Percentiles rank a stretch among this genome's conserved stretches.
These are phyloP conservation scores for Cladosporium sphaerospermum DNA, from an alignment of 2,329 filamentous ascomycete genomes.

Conservation along the genomic window DNA sequence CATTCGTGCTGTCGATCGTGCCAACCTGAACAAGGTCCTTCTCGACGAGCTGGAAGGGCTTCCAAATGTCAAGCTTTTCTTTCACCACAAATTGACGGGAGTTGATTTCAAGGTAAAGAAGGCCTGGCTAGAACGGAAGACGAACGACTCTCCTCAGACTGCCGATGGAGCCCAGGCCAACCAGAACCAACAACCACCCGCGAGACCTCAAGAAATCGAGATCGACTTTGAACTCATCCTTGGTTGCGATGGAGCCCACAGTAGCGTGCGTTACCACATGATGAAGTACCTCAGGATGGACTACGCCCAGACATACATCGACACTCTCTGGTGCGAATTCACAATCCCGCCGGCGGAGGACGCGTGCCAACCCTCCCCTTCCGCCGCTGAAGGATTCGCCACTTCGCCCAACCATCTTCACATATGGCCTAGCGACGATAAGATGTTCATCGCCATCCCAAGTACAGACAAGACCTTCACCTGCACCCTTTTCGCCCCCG, in stretches of 20 bases:
- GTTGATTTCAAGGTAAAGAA: constrained; percentile 73
- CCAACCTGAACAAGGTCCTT: constrained; percentile 72
- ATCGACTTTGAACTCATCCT: constrained; percentile 88
- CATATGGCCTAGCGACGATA: constrained; percentile 74
- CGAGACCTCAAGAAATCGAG: constrained; percentile 58
- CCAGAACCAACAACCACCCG: constrained; percentile 30
- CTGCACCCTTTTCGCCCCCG: constrained; percentile 84
- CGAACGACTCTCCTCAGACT: constrained; percentile 19
- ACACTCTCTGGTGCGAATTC: constrained; percentile 97
- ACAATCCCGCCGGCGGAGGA: constrained; percentile 55
- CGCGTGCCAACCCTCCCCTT: constrained; percentile 19
- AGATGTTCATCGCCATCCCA: constrained; percentile 98
- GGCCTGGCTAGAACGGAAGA: constrained; percentile 73
- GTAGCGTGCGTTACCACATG: constrained; percentile 80
- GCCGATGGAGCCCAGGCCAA: constrained; percentile 29
- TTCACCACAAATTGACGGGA: constrained; percentile 87
- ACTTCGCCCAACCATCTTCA: constrained; percentile 92
- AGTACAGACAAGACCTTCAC: constrained; percentile 86
- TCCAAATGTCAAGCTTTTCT: constrained; percentile 85
- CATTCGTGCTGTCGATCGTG: constrained; percentile 81
- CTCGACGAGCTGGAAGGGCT: constrained; percentile 76
- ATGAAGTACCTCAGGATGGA: constrained; percentile 93
- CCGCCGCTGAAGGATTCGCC: constrained; percentile 51
- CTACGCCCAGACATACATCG: constrained; percentile 91
- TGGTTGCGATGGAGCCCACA: constrained; percentile 92